Base-by-base conservation (phyloP, 371 early-diverging fungal species). In the Syncephalis fuscata region DNA sequence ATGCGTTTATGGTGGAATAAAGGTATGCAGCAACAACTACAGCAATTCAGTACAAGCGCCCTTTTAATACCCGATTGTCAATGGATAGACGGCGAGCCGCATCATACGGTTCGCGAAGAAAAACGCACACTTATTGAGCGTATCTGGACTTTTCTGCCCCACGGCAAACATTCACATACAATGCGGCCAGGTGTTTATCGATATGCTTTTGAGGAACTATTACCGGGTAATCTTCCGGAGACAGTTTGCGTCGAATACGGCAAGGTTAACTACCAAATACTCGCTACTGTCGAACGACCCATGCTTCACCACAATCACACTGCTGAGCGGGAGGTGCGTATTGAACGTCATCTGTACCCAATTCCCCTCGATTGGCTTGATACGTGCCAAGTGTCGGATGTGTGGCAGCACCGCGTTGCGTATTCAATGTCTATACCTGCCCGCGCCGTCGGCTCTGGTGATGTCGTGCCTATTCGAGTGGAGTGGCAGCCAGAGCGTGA, bases 341-440 rank as follows among this genome's bases (percentile, higher is more conserved):
- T 57, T 16, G n/a, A 44, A 27, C 27, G 58, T 23, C 36, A 39
- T 22, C 16, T 41, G 0, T 19, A 44, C 20, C 52, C 52, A 11
- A 25, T 27, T 7, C 46, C 49, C 4, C 20, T 43, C 1, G 53
- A 47, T 5, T 44, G n/a, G 4, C 14, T 22, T 20, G 47, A 48
- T 14, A 11, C 21, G 27, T 15, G 42, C 1, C n/a, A 40, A 0
- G 22, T 52, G 2, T n/a, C 57, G 4, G 52, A 56, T 43, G 46
- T 46, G 9, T 56, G 57, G 57, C 19, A 32, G 15, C 38, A 49
- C 24, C 44, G 44, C 23, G 19, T 52, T 22, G 37, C 48, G 24
- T 56, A 56, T 19, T 52, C 51, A 9, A 21, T 56, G 16, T 45
- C 43, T 8, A 17, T 42, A 8, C 51, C 48, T 16, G 43, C 39